Base-by-base conservation (phyloP, 2,329 filamentous ascomycete genomes). In the Fusarium newnesense region DNA sequence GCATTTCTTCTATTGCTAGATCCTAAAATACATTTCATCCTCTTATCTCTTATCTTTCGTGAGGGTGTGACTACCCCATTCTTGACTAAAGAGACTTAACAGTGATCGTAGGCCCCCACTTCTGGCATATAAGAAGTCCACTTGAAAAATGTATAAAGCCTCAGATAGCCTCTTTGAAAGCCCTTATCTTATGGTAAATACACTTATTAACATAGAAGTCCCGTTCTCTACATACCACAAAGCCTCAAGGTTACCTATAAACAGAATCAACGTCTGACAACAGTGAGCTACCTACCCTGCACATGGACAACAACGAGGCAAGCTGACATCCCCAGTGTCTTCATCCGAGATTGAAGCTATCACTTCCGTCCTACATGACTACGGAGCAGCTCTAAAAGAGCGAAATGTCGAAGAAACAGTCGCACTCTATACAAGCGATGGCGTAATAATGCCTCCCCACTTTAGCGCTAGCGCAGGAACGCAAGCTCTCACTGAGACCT, bases 11-110 rank as follows among this genome's bases (percentile, higher is more conserved):
- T 4, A 24, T 24, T 24, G 24, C 24, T 24, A 24, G 10, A 26
- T 44, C 7, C 8, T 7, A 11, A 9, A 10, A 12, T 1, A 12
- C 4, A 8, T 26, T 0, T 4, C 2, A 5, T 12, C 7, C 0
- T 5, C 7, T 44, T 18, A 8, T 11, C 18, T 5, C 10, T 18
- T 30, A 30, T 47, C 44, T 7, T 19, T 9, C 0, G 4, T 4
- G 0, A 2, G 5, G 3, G 4, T 11, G 4, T 11, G 0, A 4
- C 1, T 11, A n/a, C 19, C 46, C 46, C 46, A 49, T 49, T 49
- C 24, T 24, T 24, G 24, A 24, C 3, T 24, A 24, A 24, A 24
- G 24, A 24, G 24, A 24, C n/a, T n/a, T n/a, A n/a, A n/a, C n/a
- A n/a, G n/a, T n/a, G n/a, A n/a, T n/a, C n/a, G n/a, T n/a, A n/a